These are phyloP conservation scores for Citrullus mucosospermus DNA, from an alignment of 306 rosid species.

Conservation along the genomic window DNA sequence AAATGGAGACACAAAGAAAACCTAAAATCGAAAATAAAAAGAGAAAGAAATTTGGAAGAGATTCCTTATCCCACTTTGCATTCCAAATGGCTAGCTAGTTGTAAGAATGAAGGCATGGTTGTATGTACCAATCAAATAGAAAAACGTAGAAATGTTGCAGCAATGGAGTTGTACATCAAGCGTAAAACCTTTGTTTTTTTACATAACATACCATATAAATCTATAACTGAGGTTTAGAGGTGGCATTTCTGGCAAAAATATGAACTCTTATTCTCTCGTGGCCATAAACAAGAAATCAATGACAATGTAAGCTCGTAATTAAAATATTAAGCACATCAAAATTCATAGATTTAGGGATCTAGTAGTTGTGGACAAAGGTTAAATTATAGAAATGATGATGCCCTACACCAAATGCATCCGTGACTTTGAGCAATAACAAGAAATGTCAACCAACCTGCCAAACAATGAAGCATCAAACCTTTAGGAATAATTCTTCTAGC, in stretches of 20 bases:
- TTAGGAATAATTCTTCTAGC: neutral
- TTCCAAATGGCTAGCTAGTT: neutral
- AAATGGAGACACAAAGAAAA: neutral
- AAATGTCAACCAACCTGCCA: slow-evolving; percentile 5
- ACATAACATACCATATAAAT: slow-evolving; percentile 1
- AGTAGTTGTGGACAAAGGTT: neutral
- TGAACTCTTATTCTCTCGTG: slow-evolving; percentile 5
- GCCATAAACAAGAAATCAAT: slow-evolving; percentile 5
- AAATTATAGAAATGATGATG: neutral
- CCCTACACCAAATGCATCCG: slow-evolving; percentile 2
- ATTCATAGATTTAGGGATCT: neutral
- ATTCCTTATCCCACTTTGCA: neutral
- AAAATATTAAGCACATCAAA: slow-evolving; percentile 3
- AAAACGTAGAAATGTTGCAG: neutral
- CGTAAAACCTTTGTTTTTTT: neutral
- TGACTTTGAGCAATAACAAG: slow-evolving; percentile 4
- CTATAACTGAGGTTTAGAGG: neutral
- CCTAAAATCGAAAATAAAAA: neutral
- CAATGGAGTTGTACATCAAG: neutral
- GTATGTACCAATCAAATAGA: neutral
- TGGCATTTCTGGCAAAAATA: slow-evolving; percentile 1
- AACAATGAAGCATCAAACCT: neutral
- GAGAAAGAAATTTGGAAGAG: neutral
- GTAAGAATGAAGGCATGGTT: neutral
- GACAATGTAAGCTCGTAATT: neutral